Evolutionary conservation across 2,329 filamentous ascomycete species (phyloP).

Genomic region (Verticillium zaregamsianum): DNA sequence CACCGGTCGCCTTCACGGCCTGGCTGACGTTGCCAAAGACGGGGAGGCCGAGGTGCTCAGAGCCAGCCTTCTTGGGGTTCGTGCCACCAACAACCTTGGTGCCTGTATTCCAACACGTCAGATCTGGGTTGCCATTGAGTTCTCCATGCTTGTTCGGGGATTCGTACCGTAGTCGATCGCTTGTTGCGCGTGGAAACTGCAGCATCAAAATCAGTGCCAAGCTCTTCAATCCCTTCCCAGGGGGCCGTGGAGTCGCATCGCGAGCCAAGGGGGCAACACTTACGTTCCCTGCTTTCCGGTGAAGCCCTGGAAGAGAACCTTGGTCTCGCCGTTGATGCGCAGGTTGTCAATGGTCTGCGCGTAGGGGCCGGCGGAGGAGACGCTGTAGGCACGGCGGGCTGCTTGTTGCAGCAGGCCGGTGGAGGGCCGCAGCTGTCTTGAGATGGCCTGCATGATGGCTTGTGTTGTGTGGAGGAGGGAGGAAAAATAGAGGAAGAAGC

Average conservation of each 20-base stretch:
- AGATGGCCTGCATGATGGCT: conserved; percentile 76
- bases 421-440: conserved; percentile 66
- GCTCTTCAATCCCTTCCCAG: conserved; percentile 1
- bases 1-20: conserved; percentile 84
- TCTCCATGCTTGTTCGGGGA: conserved; percentile 4
- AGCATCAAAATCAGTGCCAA: conserved; percentile 3
- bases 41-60: conserved; percentile 82
- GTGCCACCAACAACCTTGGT: conserved; percentile 97
- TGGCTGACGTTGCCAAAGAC: conserved; percentile 90
- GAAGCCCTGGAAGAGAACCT: conserved; percentile 95
- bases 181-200: conserved; percentile 93
- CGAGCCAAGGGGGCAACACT: conserved; percentile 31
- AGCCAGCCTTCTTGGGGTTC: conserved; percentile 97
- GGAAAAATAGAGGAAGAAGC: conserved; percentile 6
- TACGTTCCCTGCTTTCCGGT: conserved; percentile 95
- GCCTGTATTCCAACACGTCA: conserved; percentile 50
- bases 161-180: conserved; percentile 93
- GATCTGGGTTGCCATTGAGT: conserved; percentile 12
- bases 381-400: conserved; percentile 67
- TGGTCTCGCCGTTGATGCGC: conserved; percentile 87
- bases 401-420: conserved; percentile 62
- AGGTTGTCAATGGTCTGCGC: conserved; percentile 76
- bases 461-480: conserved; percentile 7
- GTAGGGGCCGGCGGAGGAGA: conserved; percentile 64
- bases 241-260: background rate